Evolutionary conservation across 2,329 filamentous ascomycete genomes (phyloP).

Genomic region (Tympanopsis confertula): DNA sequence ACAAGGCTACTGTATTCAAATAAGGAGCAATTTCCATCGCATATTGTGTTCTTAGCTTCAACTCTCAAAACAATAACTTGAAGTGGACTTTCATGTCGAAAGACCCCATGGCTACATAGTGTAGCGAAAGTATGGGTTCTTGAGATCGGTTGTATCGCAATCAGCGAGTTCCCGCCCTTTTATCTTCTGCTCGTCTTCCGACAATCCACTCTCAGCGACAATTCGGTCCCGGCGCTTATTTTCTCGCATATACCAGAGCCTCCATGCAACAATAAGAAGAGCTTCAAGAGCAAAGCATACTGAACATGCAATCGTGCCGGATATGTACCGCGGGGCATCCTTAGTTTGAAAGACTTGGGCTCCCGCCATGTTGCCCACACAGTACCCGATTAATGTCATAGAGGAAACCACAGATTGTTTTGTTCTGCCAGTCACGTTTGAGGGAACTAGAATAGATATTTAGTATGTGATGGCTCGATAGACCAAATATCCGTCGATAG

Average conservation of each 20-base stretch:
- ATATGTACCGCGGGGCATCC: constrained; percentile 30
- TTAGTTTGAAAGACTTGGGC: constrained; percentile 29
- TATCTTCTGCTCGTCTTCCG: constrained; percentile 17
- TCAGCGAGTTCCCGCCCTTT: constrained; percentile 20
- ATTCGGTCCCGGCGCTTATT: constrained; percentile 20
- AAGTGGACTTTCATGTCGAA: no score
- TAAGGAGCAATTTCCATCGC: no score
- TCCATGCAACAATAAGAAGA: constrained; percentile 23
- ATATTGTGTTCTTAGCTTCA: no score
- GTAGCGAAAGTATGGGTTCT: constrained; percentile 22
- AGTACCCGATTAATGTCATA: constrained; percentile 32
- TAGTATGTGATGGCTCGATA: constrained; percentile 22
- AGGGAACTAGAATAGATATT: constrained; percentile 23
- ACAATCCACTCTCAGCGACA: constrained; percentile 15
- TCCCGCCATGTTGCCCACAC: constrained; percentile 33
- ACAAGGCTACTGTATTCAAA: no score
- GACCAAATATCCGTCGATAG: no score
- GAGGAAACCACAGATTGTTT: constrained; percentile 32
- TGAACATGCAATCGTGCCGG: constrained; percentile 25
- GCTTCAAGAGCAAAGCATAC: constrained; percentile 24
- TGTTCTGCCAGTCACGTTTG: constrained; percentile 31
- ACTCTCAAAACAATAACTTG: no score
- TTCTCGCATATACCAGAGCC: constrained; percentile 23
- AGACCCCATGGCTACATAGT: no score
- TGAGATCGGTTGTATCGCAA: constrained; percentile 22